A percentile compares a stretch with the other conserved stretches of the same genome.
phyloP scores from a whole-genome alignment of 768 basidiomycete species.

The Russula sp. region DNA sequence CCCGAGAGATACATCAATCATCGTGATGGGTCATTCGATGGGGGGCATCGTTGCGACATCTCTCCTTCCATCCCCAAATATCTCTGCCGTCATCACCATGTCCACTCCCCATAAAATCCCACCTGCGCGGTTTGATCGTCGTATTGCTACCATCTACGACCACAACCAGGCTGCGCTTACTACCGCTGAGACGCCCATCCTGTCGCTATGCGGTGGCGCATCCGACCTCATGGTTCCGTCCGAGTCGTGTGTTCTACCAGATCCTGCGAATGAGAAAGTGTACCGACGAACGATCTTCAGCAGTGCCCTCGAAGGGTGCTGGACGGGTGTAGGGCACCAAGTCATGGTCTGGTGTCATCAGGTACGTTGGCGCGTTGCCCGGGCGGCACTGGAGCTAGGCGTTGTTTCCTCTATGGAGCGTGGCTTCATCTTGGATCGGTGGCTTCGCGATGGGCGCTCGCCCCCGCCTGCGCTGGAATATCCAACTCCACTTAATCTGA shows the following conservation, averaged over 20 bases:
- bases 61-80: conserved; percentile 57
- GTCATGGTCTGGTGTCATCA: conserved; percentile 99
- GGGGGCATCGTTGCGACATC: conserved; percentile 88
- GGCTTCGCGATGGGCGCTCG: conserved; percentile 60
- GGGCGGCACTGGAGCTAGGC: conserved; percentile 67
- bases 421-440: conserved; percentile 46
- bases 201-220: conserved; percentile 89
- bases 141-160: conserved; percentile 70
- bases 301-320: conserved; percentile 81
- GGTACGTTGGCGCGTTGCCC: conserved; percentile 82
- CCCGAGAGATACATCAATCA: conserved; percentile 52
- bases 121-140: conserved; percentile 80
- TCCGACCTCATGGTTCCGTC: conserved; percentile 90
- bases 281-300: conserved; percentile 73
- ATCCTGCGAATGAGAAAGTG: conserved; percentile 17
- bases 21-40: conserved; percentile 94
- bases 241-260: conserved; percentile 70
- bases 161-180: conserved; percentile 38
- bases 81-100: conserved; percentile 89
- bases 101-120: conserved; percentile 87
- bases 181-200: conserved; percentile 51
- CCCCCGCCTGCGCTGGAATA: conserved; percentile 31
- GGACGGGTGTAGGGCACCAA: conserved; percentile 93
- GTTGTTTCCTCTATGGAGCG: conserved; percentile 29
- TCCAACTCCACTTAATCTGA: conserved; percentile 6